phyloP scores from a whole-genome alignment of 2,329 filamentous ascomycete species.

The Neonectria faginata region DNA sequence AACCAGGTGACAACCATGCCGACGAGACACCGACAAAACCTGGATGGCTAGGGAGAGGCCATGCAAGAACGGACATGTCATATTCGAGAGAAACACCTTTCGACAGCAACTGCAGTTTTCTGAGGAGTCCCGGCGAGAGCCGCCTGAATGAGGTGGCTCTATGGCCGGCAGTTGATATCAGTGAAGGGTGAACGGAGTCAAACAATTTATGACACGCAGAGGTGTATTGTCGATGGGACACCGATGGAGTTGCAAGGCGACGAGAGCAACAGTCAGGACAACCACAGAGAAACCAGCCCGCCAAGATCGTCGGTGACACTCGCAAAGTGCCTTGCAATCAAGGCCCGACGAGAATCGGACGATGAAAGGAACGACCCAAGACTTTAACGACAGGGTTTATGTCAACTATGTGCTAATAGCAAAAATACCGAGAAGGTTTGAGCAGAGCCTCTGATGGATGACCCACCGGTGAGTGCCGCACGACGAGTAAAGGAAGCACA shows the following conservation, averaged over 20 bases:
- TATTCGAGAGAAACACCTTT: not conserved
- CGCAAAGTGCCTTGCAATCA: not conserved
- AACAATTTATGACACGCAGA: not conserved
- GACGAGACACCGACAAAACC: slow-evolving; percentile 1
- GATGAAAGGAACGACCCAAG: slow-evolving; percentile 18
- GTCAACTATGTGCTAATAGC: slow-evolving; percentile 44
- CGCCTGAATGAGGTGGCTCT: slow-evolving; percentile 6
- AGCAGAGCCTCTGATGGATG: slow-evolving; percentile 38
- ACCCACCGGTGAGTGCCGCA: slow-evolving; percentile 36
- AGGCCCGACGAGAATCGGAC: slow-evolving; percentile 17
- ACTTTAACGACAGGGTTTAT: slow-evolving; percentile 28
- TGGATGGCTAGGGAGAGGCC: not conserved
- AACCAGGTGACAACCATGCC: not conserved
- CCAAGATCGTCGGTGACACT: not conserved
- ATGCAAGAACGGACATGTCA: not conserved
- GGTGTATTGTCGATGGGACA: not conserved
- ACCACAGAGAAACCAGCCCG: not conserved
- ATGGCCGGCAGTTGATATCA: not conserved
- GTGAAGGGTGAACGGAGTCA: not conserved
- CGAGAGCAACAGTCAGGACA: not conserved
- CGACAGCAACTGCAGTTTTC: not conserved
- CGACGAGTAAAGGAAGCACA: slow-evolving; percentile 34
- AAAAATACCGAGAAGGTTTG: slow-evolving; percentile 31
- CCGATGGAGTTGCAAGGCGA: slow-evolving; percentile 9
- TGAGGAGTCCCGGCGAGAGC: slow-evolving; percentile 1